Conservation (phyloP, 2,329 filamentous ascomycete genomes). For the Xylariaceae sp. region DNA sequence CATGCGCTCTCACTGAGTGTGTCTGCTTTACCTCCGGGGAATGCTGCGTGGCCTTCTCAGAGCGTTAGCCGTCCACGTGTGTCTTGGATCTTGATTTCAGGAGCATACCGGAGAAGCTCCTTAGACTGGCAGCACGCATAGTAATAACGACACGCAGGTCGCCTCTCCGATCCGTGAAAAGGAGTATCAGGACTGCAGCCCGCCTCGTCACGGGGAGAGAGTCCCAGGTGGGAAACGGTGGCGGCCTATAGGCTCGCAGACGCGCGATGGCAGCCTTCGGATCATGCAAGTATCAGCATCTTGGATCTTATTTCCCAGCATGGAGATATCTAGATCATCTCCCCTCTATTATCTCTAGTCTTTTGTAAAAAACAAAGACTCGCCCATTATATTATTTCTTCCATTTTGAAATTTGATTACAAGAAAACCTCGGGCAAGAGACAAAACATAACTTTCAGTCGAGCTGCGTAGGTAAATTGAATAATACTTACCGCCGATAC, state of each 20-base stretch:
- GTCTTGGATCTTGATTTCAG: not conserved
- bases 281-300: slow-evolving; percentile 32
- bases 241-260: slow-evolving; percentile 57
- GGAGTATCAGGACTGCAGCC: slow-evolving; percentile 81
- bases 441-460: no score
- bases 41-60: slow-evolving; percentile 66
- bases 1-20: slow-evolving; percentile 55
- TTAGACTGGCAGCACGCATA: slow-evolving; percentile 60
- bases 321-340: not conserved
- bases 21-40: slow-evolving; percentile 75
- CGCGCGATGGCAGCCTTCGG: slow-evolving; percentile 59
- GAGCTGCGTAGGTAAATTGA: no score
- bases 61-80: not conserved
- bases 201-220: slow-evolving; percentile 60
- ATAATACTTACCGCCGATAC: slow-evolving; percentile 49
- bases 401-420: no score
- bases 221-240: slow-evolving; percentile 60
- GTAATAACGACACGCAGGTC: slow-evolving; percentile 71
- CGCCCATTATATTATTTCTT: no score
- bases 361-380: no score
- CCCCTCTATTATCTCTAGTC: not conserved
- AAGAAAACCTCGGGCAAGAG: no score
- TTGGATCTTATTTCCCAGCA: not conserved
- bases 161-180: slow-evolving; percentile 80
- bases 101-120: slow-evolving; percentile 60